A percentile compares a stretch with the other conserved stretches of the same genome.
phyloP scores from a whole-genome alignment of 2,329 filamentous ascomycete species.

The Fusarium nelsonii region DNA sequence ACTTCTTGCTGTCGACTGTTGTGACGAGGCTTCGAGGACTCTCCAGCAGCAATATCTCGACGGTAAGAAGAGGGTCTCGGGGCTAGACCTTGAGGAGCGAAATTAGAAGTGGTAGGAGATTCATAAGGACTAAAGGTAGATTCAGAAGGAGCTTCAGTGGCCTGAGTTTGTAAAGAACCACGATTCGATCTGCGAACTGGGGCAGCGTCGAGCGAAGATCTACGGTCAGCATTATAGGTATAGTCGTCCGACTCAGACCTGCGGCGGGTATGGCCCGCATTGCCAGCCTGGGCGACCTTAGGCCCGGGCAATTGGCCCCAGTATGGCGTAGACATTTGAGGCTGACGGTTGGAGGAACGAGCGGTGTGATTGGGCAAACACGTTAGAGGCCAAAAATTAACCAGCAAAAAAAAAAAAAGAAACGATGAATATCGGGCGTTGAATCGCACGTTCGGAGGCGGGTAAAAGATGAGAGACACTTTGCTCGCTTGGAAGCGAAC shows the following conservation, averaged over 20 bases:
- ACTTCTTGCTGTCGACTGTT: constrained; percentile 54
- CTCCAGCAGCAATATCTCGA: constrained; percentile 58
- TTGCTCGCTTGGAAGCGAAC: constrained; percentile 27
- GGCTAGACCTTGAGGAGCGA: constrained; percentile 65
- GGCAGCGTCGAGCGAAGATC: constrained; percentile 53
- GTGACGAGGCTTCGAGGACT: constrained; percentile 59
- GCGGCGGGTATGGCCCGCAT: constrained; percentile 53
- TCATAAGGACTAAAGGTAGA: constrained; percentile 70
- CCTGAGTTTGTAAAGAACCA: constrained; percentile 67
- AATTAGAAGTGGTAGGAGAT: constrained; percentile 66
- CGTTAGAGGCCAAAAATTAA: constrained; percentile 22
- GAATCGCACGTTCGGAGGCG: constrained; percentile 41
- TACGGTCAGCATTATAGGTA: constrained; percentile 50
- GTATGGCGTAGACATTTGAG: constrained; percentile 65
- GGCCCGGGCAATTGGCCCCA: constrained; percentile 69
- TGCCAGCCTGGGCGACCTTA: constrained; percentile 52
- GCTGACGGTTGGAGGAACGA: constrained; percentile 36
- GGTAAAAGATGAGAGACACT: constrained; percentile 34
- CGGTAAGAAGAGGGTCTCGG: constrained; percentile 70
- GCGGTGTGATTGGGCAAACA: constrained; percentile 47
- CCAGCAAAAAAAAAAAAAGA: constrained; percentile 12
- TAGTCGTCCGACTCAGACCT: constrained; percentile 51
- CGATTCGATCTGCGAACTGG: constrained; percentile 62
- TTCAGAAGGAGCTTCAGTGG: constrained; percentile 67
- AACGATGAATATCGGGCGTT: constrained; percentile 30